A percentile compares a stretch with the other conserved stretches of the same genome.
Conservation (phyloP, 108 stramenopile species). For the Bacterosira constricta region DNA sequence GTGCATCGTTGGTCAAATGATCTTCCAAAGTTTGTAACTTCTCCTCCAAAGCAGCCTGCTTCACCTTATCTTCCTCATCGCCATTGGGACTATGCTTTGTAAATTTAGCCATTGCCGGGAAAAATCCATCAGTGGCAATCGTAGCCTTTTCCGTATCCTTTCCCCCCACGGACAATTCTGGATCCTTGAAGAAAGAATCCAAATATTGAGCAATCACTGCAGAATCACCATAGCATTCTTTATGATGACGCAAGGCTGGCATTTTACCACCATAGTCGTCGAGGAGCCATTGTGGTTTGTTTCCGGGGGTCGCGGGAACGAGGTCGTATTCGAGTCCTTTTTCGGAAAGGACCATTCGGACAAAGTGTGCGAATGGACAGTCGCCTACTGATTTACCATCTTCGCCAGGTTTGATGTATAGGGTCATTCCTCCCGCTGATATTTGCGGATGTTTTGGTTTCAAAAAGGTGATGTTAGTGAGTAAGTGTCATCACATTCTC, state of each 20-base stretch:
- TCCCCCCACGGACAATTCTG: constrained; percentile 32
- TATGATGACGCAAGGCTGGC: constrained; percentile 83
- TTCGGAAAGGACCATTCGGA: constrained; percentile 81
- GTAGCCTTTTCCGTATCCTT: constrained; percentile 39
- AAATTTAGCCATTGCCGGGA: constrained; percentile 83
- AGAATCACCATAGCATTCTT: constrained; percentile 84
- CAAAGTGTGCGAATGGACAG: constrained; percentile 86
- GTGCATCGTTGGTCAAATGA: constrained; percentile 41
- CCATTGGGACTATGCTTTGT: constrained; percentile 69
- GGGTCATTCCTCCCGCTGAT: constrained; percentile 82
- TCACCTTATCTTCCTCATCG: constrained; percentile 57
- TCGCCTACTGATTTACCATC: constrained; percentile 77
- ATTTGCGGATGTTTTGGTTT: not conserved
- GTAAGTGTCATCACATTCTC: not conserved
- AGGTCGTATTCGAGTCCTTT: constrained; percentile 76
- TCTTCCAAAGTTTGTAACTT: constrained; percentile 54
- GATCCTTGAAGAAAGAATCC: constrained; percentile 82
- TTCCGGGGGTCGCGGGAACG: constrained; percentile 56
- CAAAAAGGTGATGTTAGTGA: not conserved
- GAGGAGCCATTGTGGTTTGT: constrained; percentile 81
- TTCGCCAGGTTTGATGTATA: constrained; percentile 80
- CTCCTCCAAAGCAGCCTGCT: constrained; percentile 41
- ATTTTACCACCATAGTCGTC: constrained; percentile 82
- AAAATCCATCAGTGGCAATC: constrained; percentile 65
- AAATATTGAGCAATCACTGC: constrained; percentile 82